phyloP scores from a whole-genome alignment of 1,284 basidiomycete genomes.

The Serendipita sp. region DNA sequence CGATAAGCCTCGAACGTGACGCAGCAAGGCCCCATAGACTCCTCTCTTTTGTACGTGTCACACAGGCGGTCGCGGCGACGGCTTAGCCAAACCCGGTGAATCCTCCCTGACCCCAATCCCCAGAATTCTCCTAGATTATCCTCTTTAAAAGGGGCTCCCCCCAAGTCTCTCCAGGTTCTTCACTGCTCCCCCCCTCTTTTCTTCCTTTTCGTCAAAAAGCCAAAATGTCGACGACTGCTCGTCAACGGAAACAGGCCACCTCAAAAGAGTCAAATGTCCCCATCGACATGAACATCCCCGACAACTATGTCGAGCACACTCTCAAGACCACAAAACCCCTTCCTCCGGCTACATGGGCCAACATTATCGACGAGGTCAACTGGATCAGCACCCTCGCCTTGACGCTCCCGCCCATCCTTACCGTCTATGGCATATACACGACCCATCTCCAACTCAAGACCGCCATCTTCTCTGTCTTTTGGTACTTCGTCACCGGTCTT shows the following conservation, averaged over 20 bases:
- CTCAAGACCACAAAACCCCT: constrained; percentile 62
- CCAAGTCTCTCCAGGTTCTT: no score
- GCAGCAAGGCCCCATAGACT: no score
- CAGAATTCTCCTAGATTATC: no score
- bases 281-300: constrained; percentile 54
- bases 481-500: constrained; percentile 78
- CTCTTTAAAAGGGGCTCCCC: no score
- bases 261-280: background rate
- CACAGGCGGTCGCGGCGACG: no score
- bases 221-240: background rate
- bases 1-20: no score
- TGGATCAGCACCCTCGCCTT: constrained; percentile 64
- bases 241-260: background rate
- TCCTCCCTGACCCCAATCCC: no score
- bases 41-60: no score
- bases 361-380: constrained; percentile 58
- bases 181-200: no score
- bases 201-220: no score
- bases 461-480: constrained; percentile 51
- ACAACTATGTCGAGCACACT: constrained; percentile 82
- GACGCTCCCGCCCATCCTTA: constrained; percentile 54
- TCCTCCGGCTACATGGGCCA: constrained; percentile 63
- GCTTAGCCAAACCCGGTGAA: no score
- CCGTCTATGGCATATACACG: constrained; percentile 51
- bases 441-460: constrained; percentile 56